These are phyloP conservation scores for Acanthamoeba castellanii DNA, from an alignment of 208 protist genomes.

Conservation along the genomic window DNA sequence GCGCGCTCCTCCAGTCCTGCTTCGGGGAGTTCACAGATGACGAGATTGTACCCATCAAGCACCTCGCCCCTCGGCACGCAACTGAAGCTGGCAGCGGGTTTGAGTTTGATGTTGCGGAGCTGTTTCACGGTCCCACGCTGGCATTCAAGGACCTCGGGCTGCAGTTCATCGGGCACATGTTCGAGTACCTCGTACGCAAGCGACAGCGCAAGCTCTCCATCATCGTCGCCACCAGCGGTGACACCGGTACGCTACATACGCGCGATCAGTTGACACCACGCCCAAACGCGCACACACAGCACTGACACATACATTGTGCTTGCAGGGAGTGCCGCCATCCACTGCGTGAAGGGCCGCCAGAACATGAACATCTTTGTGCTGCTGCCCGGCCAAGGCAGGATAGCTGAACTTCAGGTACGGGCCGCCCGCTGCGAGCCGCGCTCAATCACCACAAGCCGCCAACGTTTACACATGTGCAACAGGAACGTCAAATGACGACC, in stretches of 20 bases:
- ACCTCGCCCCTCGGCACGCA: background rate
- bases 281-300: background rate
- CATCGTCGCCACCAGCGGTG: constrained; percentile 76
- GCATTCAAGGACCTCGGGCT: constrained; percentile 91
- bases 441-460: background rate
- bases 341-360: constrained; percentile 18
- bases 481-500: constrained; percentile 88
- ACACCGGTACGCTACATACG: constrained; percentile 32
- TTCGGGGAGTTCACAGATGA: background rate
- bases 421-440: background rate
- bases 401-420: constrained; percentile 73
- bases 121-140: constrained; percentile 90
- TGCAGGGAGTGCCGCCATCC: constrained; percentile 86
- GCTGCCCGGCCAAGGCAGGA: constrained; percentile 51
- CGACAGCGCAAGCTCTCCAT: constrained; percentile 64
- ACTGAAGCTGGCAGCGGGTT: background rate
- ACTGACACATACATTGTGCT: background rate
- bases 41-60: constrained; percentile 7
- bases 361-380: constrained; percentile 80
- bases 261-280: background rate
- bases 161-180: constrained; percentile 89
- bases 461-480: background rate
- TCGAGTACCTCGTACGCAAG: constrained; percentile 85
- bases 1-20: constrained; percentile 71
- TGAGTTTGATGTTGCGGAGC: constrained; percentile 82